Base-by-base conservation (phyloP, 2,329 filamentous ascomycete genomes). In the Helotiales sp. region DNA sequence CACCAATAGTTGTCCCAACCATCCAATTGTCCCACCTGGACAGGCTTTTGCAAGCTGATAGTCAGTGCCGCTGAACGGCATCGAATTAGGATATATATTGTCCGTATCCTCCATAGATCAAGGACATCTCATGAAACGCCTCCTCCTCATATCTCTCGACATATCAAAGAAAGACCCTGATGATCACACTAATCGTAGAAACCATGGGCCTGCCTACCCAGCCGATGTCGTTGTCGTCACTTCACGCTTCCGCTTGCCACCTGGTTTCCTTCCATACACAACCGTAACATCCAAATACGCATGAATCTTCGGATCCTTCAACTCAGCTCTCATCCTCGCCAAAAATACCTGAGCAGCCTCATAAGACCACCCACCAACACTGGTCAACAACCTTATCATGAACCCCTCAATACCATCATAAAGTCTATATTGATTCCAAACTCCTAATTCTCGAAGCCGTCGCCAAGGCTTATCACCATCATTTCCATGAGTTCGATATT, bases 401-500 rank as follows among this genome's bases (percentile, higher is more conserved):
- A 63, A 65, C 6, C 53, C 55, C 36, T 65, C 61, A 6, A 64
- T 46, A 12, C 61, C 60, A 49, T 63, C 50, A 34, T 63, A 56
- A 9, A 64, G 33, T n/a, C 61, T 52, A 29, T 60, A 55, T 33
- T 66, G 63, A 48, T 64, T 62, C 56, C 63, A 68, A 2, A 57
- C 54, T 5, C 61, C 62, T 6, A 65, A 24, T 51, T 66, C 57
- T 44, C 60, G 66, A 19, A 65, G 19, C n/a, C 51, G 38, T 13
- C 38, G 31, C 58, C 54, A 62, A 27, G 29, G 54, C 42, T 60
- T 62, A 9, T 55, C 49, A 9, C 57, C 57, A 53, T 64, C 60
- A 30, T 61, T 48, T 8, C 47, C 60, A 31, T 52, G 49, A 2
- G 57, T 61, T 36, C 46, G 40, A 33, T 58, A 12, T 25, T 61